Evolutionary conservation across 1,284 basidiomycete species (phyloP), one percentile per base, ranked within the genome.

Genomic region (Malassezia equina): DNA sequence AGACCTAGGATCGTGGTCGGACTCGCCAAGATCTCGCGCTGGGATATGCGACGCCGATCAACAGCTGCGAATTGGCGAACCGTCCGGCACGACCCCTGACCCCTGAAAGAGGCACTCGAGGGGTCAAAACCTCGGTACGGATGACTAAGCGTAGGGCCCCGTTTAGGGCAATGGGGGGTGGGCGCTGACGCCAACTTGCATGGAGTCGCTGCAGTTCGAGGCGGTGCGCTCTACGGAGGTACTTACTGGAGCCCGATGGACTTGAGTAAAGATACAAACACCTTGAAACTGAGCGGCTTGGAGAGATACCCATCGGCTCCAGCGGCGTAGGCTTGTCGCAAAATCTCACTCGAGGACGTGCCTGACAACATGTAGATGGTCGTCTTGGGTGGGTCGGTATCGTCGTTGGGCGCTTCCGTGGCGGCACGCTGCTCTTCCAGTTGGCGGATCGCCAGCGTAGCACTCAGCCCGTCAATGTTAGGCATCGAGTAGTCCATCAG

Each of bases 261-360:
- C n/a, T 49, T 17, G 21, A 57, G 19, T 7, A 52, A 28, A 5
- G 44, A 45, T 29, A 46, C 29, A 47, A 59, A 41, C 27, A 55
- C 52, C 31, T 51, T 55, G 40, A 58, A 55, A 25, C 64, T 62
- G 47, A 65, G 43, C 2, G 70, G 70, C 39, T 66, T 62, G 7
- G 76, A 87, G 65, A 75, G 90, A 86, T 91, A 95, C 75, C 90
- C 90, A 67, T 95, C 89, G 42, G 94, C 90, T 2, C 91, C 90
- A 49, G 86, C 87, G 50, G 86, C 84, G 64, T 94, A 93, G 1
- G 90, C 91, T 64, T 83, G 80, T 21, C 88, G 81, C 76, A 93
- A 91, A 74, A 95, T 90, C 71, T 94, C 90, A 3, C 86, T 77
- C 9, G 89, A 88, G 7, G 90, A 91, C 80, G 90, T 84, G 9